Evolutionary conservation across 345 rosid genomes (phyloP), one percentile per base, ranked within the genome.

Genomic region (Brassica cretica): DNA sequence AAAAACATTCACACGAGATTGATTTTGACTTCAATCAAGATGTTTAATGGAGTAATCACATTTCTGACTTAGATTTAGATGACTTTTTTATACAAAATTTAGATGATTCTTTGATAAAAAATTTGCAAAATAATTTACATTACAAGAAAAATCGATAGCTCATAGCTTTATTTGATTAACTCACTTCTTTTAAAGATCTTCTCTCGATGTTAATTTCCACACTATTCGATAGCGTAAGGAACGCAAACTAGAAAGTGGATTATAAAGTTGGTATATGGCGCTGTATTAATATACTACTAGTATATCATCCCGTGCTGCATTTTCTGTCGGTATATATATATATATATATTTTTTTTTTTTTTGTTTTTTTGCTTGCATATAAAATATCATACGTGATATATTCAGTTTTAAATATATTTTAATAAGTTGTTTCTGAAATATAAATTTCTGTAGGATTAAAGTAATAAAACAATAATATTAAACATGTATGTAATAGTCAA

Each of bases 221-320:
- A 63, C 59, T 27, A 73, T 9, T 64, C 56, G 68, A 75, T 80
- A 32, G 72, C 83, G 80, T 80, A 67, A 70, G 73, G 68, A 80
- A 64, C 80, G 75, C 76, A 70, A 33, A 25, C 70, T 68, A 79
- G 82, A 63, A 62, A 74, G 74, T 73, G 74, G 53, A 68, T 75
- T 5, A 79, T 37, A 79, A 74, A 68, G 75, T 79, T 79, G 74
- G 74, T 73, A 68, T 58, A 59, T 30, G 72, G 68, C 53, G 37
- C 61, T 67, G 64, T 61, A 51, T 55, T 55, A 27, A 27, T 27
- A 70, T 55, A 37, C 64, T 59, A 78, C 25, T 24, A 24, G 25
- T 24, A 24, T 24, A 24, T 24, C 25, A 24, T 24, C 25, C 25
- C 25, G 25, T 24, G 25, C 25, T 30, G 33, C 33, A 30, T 30